phyloP scores from a whole-genome alignment of 768 basidiomycete species.

The Crucibulum laeve region DNA sequence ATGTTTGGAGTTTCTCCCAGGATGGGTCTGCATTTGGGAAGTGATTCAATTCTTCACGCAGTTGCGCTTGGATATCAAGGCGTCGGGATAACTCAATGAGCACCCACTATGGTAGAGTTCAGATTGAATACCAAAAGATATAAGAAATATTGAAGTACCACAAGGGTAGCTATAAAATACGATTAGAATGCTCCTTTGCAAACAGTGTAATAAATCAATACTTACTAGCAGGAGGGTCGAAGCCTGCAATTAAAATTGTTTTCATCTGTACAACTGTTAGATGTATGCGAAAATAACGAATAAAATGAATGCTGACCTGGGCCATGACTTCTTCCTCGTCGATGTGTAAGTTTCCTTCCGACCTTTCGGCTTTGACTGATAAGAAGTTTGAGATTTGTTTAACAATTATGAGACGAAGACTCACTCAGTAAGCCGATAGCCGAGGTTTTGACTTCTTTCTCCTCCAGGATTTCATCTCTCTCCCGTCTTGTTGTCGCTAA shows the following conservation, averaged over 20 bases:
- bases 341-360: conserved; percentile 19
- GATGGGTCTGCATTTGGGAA: conserved; percentile 22
- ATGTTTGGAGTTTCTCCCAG: conserved; percentile 30
- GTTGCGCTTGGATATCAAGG: conserved; percentile 11
- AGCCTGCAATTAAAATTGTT: conserved; percentile 12
- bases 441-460: conserved; percentile 12
- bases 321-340: conserved; percentile 37
- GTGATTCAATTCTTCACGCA: conserved; percentile 13
- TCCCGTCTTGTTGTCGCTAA: conserved; percentile 18
- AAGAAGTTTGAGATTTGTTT: not conserved
- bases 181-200: not conserved
- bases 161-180: not conserved
- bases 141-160: not conserved
- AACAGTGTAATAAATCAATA: not conserved
- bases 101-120: conserved; percentile 13
- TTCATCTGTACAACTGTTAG: conserved; percentile 13
- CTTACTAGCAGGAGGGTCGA: conserved; percentile 12
- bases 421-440: conserved; percentile 20
- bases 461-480: conserved; percentile 10
- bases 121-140: not conserved
- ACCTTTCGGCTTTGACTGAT: conserved; percentile 30
- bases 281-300: not conserved
- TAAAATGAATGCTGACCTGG: conserved; percentile 17
- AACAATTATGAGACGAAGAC: not conserved
- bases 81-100: conserved; percentile 16